These are phyloP conservation scores for Nicotiana tomentosiformis DNA, from an alignment of 257 asterid species.

Conservation along the genomic window DNA sequence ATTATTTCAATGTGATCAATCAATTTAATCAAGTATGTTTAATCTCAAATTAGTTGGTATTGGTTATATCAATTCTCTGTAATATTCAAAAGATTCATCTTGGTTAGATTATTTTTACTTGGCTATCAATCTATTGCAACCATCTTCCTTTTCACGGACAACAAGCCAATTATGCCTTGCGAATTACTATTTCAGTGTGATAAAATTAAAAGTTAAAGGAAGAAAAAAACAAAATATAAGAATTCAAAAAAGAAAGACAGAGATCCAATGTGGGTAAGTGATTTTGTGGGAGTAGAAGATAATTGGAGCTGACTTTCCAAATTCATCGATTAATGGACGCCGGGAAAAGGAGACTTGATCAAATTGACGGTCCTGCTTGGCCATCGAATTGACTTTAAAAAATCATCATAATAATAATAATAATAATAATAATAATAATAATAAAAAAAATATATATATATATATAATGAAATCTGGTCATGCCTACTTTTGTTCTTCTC, in stretches of 20 bases:
- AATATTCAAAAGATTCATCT: background rate
- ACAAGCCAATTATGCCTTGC: background rate
- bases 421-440: too few species aligned
- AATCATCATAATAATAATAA: background rate
- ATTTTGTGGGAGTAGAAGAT: background rate
- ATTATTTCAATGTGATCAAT: background rate
- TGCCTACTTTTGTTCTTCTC: too few species aligned
- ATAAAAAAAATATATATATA: too few species aligned
- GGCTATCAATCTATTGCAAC: background rate
- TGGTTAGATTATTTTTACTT: background rate
- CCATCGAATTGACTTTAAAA: background rate
- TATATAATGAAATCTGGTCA: too few species aligned
- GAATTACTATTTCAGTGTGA: background rate
- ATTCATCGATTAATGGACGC: too few species aligned
- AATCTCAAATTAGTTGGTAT: background rate
- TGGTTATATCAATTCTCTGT: background rate
- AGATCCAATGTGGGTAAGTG: background rate
- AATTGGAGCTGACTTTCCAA: background rate
- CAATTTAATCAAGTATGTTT: background rate
- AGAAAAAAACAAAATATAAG: background rate
- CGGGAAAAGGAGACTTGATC: background rate
- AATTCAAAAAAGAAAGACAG: background rate
- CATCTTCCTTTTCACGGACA: background rate
- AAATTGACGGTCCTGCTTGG: background rate
- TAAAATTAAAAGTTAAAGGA: too few species aligned